Evolutionary conservation across 768 basidiomycete species (phyloP).

Genomic region (Boletus insuetus): DNA sequence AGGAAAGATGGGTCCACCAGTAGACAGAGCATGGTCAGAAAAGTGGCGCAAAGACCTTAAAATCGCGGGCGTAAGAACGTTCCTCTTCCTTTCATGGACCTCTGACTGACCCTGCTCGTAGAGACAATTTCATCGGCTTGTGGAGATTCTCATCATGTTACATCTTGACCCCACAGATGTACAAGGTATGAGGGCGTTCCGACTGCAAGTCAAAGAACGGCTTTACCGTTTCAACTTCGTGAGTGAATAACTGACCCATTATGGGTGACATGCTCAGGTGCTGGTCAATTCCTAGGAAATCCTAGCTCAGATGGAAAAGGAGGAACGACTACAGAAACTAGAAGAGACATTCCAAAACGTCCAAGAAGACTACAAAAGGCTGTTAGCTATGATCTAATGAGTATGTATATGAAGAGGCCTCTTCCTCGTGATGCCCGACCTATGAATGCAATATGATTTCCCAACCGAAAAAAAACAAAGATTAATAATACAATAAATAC

Average conservation of each 20-base stretch:
- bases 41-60: constrained; percentile 81
- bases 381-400: constrained; percentile 53
- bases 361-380: constrained; percentile 77
- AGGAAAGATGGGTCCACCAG: constrained; percentile 76
- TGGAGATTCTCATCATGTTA: constrained; percentile 86
- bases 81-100: background rate
- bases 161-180: constrained; percentile 63
- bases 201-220: constrained; percentile 92
- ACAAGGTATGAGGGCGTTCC: constrained; percentile 58
- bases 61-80: constrained; percentile 70
- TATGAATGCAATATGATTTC: background rate
- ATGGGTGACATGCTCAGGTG: background rate
- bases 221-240: constrained; percentile 95
- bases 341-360: constrained; percentile 92
- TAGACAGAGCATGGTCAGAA: constrained; percentile 74
- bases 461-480: background rate
- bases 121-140: constrained; percentile 91
- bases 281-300: constrained; percentile 58
- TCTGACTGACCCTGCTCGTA: constrained; percentile 29
- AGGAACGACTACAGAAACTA: constrained; percentile 84
- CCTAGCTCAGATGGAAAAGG: constrained; percentile 81
- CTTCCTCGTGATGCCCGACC: constrained; percentile 9
- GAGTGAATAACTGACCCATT: constrained; percentile 28
- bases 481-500: constrained; percentile 28
- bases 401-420: background rate